phyloP scores from a whole-genome alignment of 495 filamentous ascomycete genomes.

The Daldinia childiae region DNA sequence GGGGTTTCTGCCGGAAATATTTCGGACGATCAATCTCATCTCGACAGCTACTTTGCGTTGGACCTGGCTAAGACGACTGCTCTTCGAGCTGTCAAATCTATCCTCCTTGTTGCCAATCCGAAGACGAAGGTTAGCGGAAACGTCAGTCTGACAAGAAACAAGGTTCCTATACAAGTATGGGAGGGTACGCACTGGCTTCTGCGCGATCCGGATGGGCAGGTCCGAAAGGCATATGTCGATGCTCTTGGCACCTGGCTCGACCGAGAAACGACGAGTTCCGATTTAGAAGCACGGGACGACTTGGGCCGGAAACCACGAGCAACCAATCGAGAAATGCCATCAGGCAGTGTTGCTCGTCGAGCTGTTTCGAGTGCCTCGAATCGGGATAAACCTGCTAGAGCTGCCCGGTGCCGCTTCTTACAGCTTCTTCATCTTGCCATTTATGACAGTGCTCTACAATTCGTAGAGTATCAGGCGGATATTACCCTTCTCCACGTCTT shows the following conservation, averaged over 20 bases:
- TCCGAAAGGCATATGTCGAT: slow-evolving; percentile 84
- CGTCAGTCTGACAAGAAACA: slow-evolving; percentile 72
- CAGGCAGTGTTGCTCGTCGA: slow-evolving; percentile 62
- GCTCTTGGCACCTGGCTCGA: slow-evolving; percentile 83
- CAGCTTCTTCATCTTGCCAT: slow-evolving; percentile 86
- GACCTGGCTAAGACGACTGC: slow-evolving; percentile 77
- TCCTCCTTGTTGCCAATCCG: slow-evolving; percentile 80
- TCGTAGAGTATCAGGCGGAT: slow-evolving; percentile 73
- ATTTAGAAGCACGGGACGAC: slow-evolving; percentile 69
- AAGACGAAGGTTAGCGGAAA: slow-evolving; percentile 66
- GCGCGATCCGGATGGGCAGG: slow-evolving; percentile 75
- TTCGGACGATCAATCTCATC: slow-evolving; percentile 50
- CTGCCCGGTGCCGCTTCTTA: slow-evolving; percentile 73
- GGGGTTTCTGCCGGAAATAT: slow-evolving; percentile 44
- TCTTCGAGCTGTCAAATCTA: slow-evolving; percentile 80
- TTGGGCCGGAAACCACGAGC: slow-evolving; percentile 50
- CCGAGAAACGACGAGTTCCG: slow-evolving; percentile 75
- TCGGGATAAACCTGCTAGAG: slow-evolving; percentile 62
- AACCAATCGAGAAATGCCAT: slow-evolving; percentile 48
- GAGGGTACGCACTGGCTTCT: slow-evolving; percentile 92
- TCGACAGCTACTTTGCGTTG: slow-evolving; percentile 75
- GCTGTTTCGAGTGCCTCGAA: slow-evolving; percentile 74
- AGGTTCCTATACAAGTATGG: slow-evolving; percentile 81
- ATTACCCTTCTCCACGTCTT: slow-evolving; percentile 79
- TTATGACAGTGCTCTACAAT: slow-evolving; percentile 83